Conservation (phyloP, 202 grass and related monocot species). For the Hordeum pubiflorum region DNA sequence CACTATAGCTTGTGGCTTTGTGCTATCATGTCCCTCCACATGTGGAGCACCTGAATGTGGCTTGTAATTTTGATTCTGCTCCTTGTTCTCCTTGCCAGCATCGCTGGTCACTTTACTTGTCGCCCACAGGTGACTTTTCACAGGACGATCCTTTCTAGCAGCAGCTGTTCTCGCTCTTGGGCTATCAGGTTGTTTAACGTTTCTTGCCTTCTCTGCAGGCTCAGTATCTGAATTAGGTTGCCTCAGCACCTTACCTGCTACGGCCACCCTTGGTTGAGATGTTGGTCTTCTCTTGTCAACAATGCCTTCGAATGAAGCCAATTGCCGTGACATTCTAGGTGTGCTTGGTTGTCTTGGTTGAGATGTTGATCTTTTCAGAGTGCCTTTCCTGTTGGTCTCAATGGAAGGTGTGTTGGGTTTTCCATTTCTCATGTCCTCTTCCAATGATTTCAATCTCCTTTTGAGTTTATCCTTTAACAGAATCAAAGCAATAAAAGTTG, state of each 20-base stretch:
- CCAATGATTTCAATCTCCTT: conserved; percentile 61
- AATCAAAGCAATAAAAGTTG: conserved; percentile 16
- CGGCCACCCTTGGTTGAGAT: conserved; percentile 39
- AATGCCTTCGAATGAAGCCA: conserved; percentile 13
- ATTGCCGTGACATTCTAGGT: conserved; percentile 21
- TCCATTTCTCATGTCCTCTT: conserved; percentile 56
- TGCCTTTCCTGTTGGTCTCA: conserved; percentile 27
- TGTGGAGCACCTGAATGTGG: not conserved
- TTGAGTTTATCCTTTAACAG: conserved; percentile 77
- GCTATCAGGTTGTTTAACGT: conserved; percentile 26
- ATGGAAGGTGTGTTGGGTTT: conserved; percentile 31
- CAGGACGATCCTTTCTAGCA: conserved; percentile 23
- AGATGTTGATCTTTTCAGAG: conserved; percentile 43
- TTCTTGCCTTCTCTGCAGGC: conserved; percentile 29
- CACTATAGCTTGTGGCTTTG: not conserved
- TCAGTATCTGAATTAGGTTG: conserved; percentile 37
- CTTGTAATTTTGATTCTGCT: conserved; percentile 31
- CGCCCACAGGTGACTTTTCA: conserved; percentile 34
- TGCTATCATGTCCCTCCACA: conserved; percentile 6
- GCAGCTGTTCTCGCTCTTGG: conserved; percentile 10
- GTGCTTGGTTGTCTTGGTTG: conserved; percentile 42
- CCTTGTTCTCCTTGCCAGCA: conserved; percentile 55
- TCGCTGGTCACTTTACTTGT: conserved; percentile 20
- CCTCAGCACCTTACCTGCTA: conserved; percentile 36
- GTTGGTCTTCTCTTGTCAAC: conserved; percentile 32